Evolutionary conservation across 192 early-diverging fungal species (phyloP), one percentile per base, ranked within the genome.

Genomic region (Umbelopsis sp.): DNA sequence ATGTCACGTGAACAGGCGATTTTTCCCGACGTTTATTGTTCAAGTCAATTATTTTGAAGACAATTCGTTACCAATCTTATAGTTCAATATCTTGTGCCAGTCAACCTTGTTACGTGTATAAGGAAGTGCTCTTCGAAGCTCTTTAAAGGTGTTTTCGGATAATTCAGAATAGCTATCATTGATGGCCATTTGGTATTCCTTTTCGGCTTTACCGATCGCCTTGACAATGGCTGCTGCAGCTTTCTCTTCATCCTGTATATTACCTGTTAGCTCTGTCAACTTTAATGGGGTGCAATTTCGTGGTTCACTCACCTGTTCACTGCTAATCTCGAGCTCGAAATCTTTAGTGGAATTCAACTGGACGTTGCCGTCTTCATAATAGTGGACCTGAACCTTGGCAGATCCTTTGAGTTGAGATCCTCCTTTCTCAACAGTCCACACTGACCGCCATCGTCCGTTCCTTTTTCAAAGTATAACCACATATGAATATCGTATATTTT

Each of bases 281-380:
- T 37, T 41, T 18, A 25, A 23, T 64, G n/a, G 20, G 13, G 10
- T 5, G 2, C 4, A 8, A 18, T 49, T 23, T 30, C 16, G 12
- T 25, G 41, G 35, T 8, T 12, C 16, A 22, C 61, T 51, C 46
- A 74, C 72, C 30, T 67, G 41, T 9, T 68, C 49, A 15, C 35
- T 61, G 49, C 46, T 21, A 20, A 73, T 48, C 11, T 30, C 75
- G n/a, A 80, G 67, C 49, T 83, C 82, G 49, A 91, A 76, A 8
- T 93, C 90, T 70, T 94, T 93, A 22, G 86, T 81, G 22, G 92
- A 84, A 65, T 95, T 91, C 48, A 98, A 77, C 80, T 99, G 98
- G 46, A 99, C 96, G 71, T 99, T 99, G 16, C 98, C 98, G 72
- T 99, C 96, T 85, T 99, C 98, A 79, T 96, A 99, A 78, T 99